Evolutionary conservation across 73 alveolate genomes (phyloP), one percentile per base, ranked within the genome.

Genomic region (Paraurostyla sp.): DNA sequence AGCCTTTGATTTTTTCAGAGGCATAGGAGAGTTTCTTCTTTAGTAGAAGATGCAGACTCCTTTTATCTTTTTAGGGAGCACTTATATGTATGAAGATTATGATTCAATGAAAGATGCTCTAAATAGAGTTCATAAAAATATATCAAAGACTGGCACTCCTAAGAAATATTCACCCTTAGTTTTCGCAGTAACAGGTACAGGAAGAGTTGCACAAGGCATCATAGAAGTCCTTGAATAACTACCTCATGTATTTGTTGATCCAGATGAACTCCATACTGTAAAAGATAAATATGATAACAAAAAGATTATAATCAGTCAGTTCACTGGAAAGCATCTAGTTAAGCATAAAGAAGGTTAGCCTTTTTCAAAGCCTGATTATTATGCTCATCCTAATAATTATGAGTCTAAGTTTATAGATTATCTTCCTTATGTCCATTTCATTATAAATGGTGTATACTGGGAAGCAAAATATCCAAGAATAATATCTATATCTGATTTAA

Each of bases 131-230:
- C 95, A 96, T 22, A 71, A 89, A 65, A 57, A 83, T 42, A 92
- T 96, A 3, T 69, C 90, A 30, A 80, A 71, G 84, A 87, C 87
- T 54, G 97, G 97, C 36, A 35, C 91, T 4, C 98, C 98, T 18
- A 76, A 81, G 36, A 90, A 71, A 49, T 56, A 86, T 23, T 87
- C 90, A 50, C 99, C 99, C 27, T 29, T 92, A 35, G 94, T 96
- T 9, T 88, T 94, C 76, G 98, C 96, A 23, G 97, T 96, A 18
- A 83, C 97, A 0, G 96, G 98, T 0, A 76, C 93, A 15, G 99
- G 99, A 27, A 81, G 97, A 36, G 96, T 97, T 43, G 97, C 98
- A 27, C 76, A 92, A 46, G 99, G 98, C 27, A 94, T 97, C n/a
- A 48, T 90, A 83, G 98, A 94, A 59, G 95, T 93, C 0, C 63